Base-by-base conservation (phyloP, 2,329 filamentous ascomycete genomes). In the Beauveria sp. region DNA sequence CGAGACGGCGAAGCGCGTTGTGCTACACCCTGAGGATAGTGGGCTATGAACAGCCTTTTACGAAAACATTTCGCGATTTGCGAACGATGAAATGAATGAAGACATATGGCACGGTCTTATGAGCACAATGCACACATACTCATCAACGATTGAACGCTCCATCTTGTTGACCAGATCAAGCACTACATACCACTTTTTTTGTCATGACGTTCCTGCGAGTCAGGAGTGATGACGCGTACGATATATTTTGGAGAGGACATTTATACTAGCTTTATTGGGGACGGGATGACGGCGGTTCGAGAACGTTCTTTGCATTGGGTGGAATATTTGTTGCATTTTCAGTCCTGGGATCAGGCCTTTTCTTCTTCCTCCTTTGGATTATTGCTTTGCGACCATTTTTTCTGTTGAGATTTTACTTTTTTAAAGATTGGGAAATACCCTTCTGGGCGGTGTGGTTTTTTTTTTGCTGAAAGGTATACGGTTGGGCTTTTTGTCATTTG, bases 1-100 rank as follows among this genome's bases (percentile, higher is more conserved):
- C 1, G 85, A 86, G 66, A 87, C 85, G 49, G 85, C 85, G 45
- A 87, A 86, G 73, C 85, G 85, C 69, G 69, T 84, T 20, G 65
- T 73, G 45, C 67, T 76, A 55, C 70, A 74, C 63, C 72, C 71
- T 63, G 74, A 72, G 64, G 70, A 71, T 24, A 3, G 20, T 5
- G 46, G 58, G 3, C 20, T 30, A 45, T 60, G n/a, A 46, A 46
- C n/a, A 28, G 55, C 28, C 14, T 10, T 14, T 53, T 16, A 60
- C 14, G 58, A 49, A 60, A 16, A 52, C 40, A n/a, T n/a, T 60
- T 50, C 24, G 24, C 34, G 14, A 12, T 28, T 20, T 20, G 34
- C 40, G 46, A 60, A 38, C 9, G 24, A 60, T 52, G 58, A 60
- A 52, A 53, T 52, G n/a, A 60, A 49, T 24, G 58, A 59, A 59